Conservation (phyloP, 495 filamentous ascomycete genomes). For the Letharia columbiana region DNA sequence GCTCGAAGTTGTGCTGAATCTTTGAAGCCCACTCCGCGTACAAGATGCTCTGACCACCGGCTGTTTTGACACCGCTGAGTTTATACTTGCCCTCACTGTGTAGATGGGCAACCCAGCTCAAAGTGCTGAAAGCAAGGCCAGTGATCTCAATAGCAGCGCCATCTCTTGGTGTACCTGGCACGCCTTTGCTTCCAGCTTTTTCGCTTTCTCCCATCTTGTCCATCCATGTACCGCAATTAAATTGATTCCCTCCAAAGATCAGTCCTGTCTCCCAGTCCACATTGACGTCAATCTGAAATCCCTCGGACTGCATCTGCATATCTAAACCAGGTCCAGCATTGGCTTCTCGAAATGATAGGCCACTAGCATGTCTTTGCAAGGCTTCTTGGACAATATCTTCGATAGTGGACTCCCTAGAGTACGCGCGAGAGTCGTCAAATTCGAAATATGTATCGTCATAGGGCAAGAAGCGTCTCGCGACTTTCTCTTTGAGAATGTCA, state of each 20-base stretch:
- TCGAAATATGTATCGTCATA: constrained; percentile 92
- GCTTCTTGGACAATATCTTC: constrained; percentile 89
- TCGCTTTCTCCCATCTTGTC: constrained; percentile 99
- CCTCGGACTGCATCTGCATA: constrained; percentile 84
- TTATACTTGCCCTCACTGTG: constrained; percentile 57
- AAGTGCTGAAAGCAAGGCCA: constrained; percentile 79
- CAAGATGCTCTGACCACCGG: constrained; percentile 49
- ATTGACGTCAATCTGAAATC: constrained; percentile 82
- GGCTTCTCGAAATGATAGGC: constrained; percentile 86
- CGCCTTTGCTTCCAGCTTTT: constrained; percentile 80
- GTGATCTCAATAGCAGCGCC: constrained; percentile 93
- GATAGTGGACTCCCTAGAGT: constrained; percentile 70
- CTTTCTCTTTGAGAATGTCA: constrained; percentile 62
- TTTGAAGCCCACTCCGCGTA: constrained; percentile 73
- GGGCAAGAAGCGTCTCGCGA: constrained; percentile 82
- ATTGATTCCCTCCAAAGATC: constrained; percentile 86
- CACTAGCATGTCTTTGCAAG: constrained; percentile 79
- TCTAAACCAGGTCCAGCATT: constrained; percentile 85
- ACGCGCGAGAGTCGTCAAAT: constrained; percentile 70
- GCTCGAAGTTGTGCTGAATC: constrained; percentile 82
- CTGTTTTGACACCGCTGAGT: constrained; percentile 58
- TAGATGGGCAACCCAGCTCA: constrained; percentile 68
- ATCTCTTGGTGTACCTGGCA: constrained; percentile 94
- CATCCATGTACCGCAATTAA: constrained; percentile 98
- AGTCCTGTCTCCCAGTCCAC: constrained; percentile 91